Evolutionary conservation across 257 asterid species (phyloP).

Genomic region (Galeopsis tetrahit): DNA sequence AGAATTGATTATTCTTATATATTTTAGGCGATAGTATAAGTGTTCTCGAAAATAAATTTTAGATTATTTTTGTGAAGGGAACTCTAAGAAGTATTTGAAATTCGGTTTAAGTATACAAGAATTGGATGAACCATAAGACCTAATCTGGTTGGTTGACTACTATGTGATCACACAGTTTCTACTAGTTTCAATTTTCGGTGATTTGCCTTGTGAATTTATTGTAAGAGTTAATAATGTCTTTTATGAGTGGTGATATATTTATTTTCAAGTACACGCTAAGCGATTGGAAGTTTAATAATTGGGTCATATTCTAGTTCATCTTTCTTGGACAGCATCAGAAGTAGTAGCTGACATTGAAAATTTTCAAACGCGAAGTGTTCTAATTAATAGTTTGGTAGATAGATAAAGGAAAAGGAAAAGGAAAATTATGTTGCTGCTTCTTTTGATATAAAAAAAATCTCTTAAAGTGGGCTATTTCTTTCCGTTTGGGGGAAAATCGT

Average conservation of each 20-base stretch:
- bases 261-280: background rate
- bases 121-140: background rate
- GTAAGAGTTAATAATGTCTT: background rate
- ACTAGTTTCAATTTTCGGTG: background rate
- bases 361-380: background rate
- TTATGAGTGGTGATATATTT: slow-evolving; percentile 1
- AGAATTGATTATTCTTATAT: background rate
- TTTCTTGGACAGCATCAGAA: background rate
- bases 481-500: too few relatives aligned
- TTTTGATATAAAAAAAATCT: background rate
- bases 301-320: background rate
- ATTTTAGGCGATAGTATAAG: background rate
- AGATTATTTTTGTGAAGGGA: background rate
- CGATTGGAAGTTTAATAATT: background rate
- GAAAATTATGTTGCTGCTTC: background rate
- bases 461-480: background rate
- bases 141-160: background rate
- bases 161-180: slow-evolving; percentile 2
- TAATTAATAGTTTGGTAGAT: too few relatives aligned
- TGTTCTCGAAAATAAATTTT: background rate
- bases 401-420: background rate
- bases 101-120: background rate
- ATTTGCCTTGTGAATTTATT: background rate
- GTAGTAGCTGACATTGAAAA: background rate
- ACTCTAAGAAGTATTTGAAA: background rate